A percentile compares a stretch with the other conserved stretches of the same genome.
Evolutionary conservation across 257 asterid genomes (phyloP).

Genomic region (Gentiana macrophylla): DNA sequence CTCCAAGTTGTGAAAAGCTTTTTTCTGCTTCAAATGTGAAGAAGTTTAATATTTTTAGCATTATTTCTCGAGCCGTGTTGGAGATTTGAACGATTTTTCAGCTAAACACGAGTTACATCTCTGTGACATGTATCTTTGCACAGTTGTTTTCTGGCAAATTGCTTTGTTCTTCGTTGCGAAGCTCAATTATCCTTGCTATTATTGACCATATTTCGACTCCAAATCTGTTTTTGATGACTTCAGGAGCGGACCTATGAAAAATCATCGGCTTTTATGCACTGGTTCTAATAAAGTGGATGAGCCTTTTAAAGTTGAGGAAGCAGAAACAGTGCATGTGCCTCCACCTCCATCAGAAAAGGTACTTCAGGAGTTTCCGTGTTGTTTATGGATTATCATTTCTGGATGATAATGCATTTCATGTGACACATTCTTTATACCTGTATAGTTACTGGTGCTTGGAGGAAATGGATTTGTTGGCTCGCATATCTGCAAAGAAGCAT

Average conservation of each 20-base stretch:
- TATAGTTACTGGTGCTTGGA: constrained; percentile 91
- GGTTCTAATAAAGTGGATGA: constrained; percentile 33
- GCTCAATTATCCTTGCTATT: not conserved
- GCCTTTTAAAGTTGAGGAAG: constrained; percentile 61
- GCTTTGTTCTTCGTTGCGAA: not conserved
- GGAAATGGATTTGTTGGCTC: constrained; percentile 99
- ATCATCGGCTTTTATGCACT: constrained; percentile 41
- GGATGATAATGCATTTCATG: no score
- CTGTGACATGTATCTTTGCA: not conserved
- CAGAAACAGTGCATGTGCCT: constrained; percentile 67
- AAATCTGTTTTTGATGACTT: constrained; percentile 1
- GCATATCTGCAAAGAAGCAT: constrained; percentile 87
- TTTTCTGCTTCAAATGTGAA: not conserved
- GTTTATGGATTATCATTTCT: not conserved
- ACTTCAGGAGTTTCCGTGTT: constrained; percentile 11
- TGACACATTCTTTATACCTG: not conserved
- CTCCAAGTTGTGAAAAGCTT: no score
- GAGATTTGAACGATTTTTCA: not conserved
- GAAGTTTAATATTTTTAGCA: not conserved
- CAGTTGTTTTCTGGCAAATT: not conserved
- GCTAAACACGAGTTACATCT: not conserved
- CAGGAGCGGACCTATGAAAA: constrained; percentile 33
- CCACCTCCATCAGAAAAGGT: constrained; percentile 92
- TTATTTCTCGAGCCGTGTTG: no score
- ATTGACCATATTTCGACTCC: not conserved